A percentile compares a stretch with the other conserved stretches of the same genome.
Evolutionary conservation across 2,329 filamentous ascomycete genomes (phyloP).

Genomic region (Lecanicillium sp.): DNA sequence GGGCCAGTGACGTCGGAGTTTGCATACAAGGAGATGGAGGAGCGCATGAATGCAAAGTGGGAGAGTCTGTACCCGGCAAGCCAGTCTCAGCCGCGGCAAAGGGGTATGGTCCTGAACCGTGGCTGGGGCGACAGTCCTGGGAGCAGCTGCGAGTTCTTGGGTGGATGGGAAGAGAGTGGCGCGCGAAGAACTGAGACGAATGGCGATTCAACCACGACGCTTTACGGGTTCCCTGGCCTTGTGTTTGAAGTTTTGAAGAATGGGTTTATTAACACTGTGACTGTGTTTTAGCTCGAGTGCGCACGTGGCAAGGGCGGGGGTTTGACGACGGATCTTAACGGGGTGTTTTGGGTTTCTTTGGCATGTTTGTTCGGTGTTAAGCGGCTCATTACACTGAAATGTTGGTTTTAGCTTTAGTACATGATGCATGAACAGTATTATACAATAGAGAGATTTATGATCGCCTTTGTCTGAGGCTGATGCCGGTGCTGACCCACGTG

Average conservation of each 20-base stretch:
- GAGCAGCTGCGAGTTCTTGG: constrained; percentile 78
- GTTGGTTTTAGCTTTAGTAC: too few relatives aligned
- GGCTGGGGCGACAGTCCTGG: constrained; percentile 89
- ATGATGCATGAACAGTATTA: too few relatives aligned
- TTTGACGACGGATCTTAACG: too few relatives aligned
- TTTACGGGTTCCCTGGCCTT: constrained; percentile 89
- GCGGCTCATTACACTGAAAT: too few relatives aligned
- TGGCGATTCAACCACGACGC: constrained; percentile 62
- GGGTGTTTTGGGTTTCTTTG: too few relatives aligned
- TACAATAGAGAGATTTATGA: too few relatives aligned
- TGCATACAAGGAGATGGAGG: constrained; percentile 65
- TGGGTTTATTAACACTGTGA: constrained; percentile 80
- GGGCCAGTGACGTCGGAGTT: constrained; percentile 65
- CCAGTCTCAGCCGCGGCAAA: constrained; percentile 43
- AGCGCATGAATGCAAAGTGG: constrained; percentile 62
- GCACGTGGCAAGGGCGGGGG: too few relatives aligned
- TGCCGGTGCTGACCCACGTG: too few relatives aligned
- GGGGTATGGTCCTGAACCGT: constrained; percentile 82
- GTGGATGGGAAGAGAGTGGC: constrained; percentile 74
- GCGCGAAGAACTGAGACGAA: constrained; percentile 45
- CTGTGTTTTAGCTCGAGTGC: constrained; percentile 65
- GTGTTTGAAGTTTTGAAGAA: constrained; percentile 96
- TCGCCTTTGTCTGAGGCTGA: too few relatives aligned
- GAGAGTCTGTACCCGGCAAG: constrained; percentile 53
- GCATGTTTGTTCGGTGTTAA: too few relatives aligned